These are phyloP conservation scores for Thelephora ganbajun DNA, from an alignment of 768 basidiomycete genomes.

Conservation along the genomic window DNA sequence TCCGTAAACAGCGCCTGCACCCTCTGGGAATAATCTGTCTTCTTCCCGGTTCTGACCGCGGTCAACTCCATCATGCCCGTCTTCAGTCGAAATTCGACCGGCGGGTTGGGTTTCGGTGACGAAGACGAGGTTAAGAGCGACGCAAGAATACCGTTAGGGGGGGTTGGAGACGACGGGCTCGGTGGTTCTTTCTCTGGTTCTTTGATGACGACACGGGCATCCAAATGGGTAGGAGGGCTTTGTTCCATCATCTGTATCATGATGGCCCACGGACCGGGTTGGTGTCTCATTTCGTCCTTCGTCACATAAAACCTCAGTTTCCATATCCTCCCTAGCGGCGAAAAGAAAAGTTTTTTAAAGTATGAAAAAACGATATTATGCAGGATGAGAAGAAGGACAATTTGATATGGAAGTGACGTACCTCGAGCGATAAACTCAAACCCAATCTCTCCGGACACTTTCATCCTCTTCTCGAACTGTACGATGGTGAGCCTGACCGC, in stretches of 20 bases:
- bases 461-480: constrained; percentile 62
- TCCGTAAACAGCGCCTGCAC: background rate
- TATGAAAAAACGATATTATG: too few relatives aligned
- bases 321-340: constrained; percentile 39
- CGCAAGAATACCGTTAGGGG: background rate
- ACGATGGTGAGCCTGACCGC: constrained; percentile 35
- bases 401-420: constrained; percentile 8
- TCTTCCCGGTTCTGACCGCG: background rate
- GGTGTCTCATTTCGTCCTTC: background rate
- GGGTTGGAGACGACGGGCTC: background rate
- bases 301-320: constrained; percentile 26
- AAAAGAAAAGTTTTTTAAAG: background rate
- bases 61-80: background rate
- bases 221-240: constrained; percentile 44
- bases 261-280: constrained; percentile 24
- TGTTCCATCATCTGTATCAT: constrained; percentile 36
- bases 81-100: background rate
- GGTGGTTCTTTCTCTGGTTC: constrained; percentile 11
- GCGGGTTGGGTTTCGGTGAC: background rate
- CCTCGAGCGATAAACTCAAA: constrained; percentile 58
- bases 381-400: too few relatives aligned
- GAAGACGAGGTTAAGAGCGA: background rate
- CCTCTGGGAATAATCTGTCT: background rate
- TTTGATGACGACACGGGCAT: constrained; percentile 34
- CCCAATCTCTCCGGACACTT: constrained; percentile 35